Evolutionary conservation across 2,329 filamentous ascomycete genomes (phyloP), one percentile per base, ranked within the genome.

Genomic region (Cercospora zeina): DNA sequence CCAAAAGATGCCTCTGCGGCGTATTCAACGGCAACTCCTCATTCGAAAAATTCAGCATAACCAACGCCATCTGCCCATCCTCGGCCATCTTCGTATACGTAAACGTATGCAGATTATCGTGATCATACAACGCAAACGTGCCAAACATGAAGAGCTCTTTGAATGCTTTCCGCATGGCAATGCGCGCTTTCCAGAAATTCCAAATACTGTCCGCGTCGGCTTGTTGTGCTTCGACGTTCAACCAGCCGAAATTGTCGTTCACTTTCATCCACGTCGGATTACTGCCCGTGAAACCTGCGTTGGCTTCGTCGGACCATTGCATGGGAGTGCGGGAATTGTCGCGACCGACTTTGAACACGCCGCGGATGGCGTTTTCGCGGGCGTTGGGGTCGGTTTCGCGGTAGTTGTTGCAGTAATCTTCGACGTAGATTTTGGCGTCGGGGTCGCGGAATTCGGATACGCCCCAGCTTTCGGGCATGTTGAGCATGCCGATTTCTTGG

Each of bases 271-370:
- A 92, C 2, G 88, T 87, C 58, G 79, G 80, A 1, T 75, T 76
- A 1, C 77, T 42, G 14, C 63, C 77, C 0, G 87, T 86, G 76
- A 91, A 92, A 10, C 89, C 89, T 0, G 80, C 87, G 63, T 90
- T 82, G 0, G 76, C 70, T 1, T 75, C 77, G n/a, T 74, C 70
- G 64, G 85, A 80, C 89, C 89, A 92, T 71, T 90, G 88, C 74
- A 92, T 87, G 0, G 89, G 89, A 0, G 87, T 86, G 50, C 89
- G 81, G 7, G 85, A 85, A 73, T 92, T 89, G 74, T 92, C 89
- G 21, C 89, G 74, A 7, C 82, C 85, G 71, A 86, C 85, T 65
- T 80, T 84, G 82, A 69, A 87, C 76, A 80, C 0, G 80, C 82
- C 33, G 80, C 77, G 14, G 74, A 77, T 3, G 83, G 75, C 31